Conservation (phyloP, 2,329 filamentous ascomycete genomes). For the Cercospora sp. region DNA sequence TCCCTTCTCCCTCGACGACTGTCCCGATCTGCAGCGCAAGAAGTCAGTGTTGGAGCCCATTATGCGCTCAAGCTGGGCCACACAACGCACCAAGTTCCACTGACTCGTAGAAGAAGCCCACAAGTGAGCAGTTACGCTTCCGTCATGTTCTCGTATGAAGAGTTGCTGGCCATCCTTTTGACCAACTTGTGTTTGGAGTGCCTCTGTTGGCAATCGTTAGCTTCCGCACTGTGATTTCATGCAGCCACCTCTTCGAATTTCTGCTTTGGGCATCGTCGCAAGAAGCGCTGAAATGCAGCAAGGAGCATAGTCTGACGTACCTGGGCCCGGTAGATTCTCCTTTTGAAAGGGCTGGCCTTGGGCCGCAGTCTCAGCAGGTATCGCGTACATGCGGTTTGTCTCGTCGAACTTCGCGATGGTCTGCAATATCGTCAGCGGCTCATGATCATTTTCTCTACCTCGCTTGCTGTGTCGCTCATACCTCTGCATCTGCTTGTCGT, state of each 20-base stretch:
- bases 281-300: background rate
- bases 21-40: slow-evolving; percentile 70
- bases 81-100: slow-evolving; percentile 35
- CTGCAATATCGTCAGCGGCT: slow-evolving; percentile 22
- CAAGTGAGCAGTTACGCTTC: slow-evolving; percentile 79
- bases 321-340: slow-evolving; percentile 80
- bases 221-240: background rate
- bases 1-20: slow-evolving; percentile 83
- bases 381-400: slow-evolving; percentile 48
- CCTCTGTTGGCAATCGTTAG: slow-evolving; percentile 54
- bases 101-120: slow-evolving; percentile 63
- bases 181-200: slow-evolving; percentile 75
- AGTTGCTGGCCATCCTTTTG: slow-evolving; percentile 97
- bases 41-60: background rate
- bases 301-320: slow-evolving; percentile 28
- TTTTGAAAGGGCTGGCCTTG: slow-evolving; percentile 71
- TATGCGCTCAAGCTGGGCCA: background rate
- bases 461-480: slow-evolving; percentile 30
- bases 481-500: slow-evolving; percentile 67
- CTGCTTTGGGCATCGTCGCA: background rate
- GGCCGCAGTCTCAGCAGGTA: slow-evolving; percentile 64
- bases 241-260: background rate
- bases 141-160: slow-evolving; percentile 81
- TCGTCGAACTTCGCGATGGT: slow-evolving; percentile 72
- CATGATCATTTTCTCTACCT: background rate